Evolutionary conservation across 2,329 filamentous ascomycete species (phyloP), one percentile per base, ranked within the genome.

Genomic region (Colletotrichum sp.): DNA sequence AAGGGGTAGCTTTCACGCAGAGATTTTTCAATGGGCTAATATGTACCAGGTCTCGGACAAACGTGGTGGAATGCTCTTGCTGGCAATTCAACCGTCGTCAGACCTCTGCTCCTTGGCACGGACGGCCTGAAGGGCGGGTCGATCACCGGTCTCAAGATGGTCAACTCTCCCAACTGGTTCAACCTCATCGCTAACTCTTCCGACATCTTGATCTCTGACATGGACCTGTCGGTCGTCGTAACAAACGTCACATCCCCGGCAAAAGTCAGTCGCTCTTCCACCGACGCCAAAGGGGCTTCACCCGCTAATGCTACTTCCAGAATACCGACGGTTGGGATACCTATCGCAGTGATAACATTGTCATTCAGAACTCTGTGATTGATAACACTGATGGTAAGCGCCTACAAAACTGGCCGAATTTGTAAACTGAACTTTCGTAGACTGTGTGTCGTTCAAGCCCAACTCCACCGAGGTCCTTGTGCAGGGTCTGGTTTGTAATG

Each of bases 401-500:
- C 21, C 5, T 21, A 9, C 0, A 2, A 10, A 57, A 2, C 5
- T 7, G 18, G 9, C 6, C 5, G 9, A 6, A 21, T 7, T 21
- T 21, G 5, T 21, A 21, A 18, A 3, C 34, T 70, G 9, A 63
- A 5, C 5, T 2, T 16, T 12, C 3, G 10, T 9, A 67, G 63
- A 95, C 81, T 95, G 93, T 76, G 91, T 95, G 8, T 92, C 92
- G 0, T 95, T 95, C 88, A 95, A 95, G 83, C 93, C 93, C 18
- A 95, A 95, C 82, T 92, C 89, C 79, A 94, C 92, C 44, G 89
- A 93, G 76, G 90, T 95, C 8, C 82, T 94, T 3, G 90, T 95
- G 6, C 92, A 95, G 81, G 92, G 92, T 75, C 84, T 95, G 5
- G 84, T 87, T 73, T 95, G 93, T 84, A 93, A 93, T 79, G 92